Base-by-base conservation (phyloP, 1,284 basidiomycete species). In the Macrocystidia cucumis region DNA sequence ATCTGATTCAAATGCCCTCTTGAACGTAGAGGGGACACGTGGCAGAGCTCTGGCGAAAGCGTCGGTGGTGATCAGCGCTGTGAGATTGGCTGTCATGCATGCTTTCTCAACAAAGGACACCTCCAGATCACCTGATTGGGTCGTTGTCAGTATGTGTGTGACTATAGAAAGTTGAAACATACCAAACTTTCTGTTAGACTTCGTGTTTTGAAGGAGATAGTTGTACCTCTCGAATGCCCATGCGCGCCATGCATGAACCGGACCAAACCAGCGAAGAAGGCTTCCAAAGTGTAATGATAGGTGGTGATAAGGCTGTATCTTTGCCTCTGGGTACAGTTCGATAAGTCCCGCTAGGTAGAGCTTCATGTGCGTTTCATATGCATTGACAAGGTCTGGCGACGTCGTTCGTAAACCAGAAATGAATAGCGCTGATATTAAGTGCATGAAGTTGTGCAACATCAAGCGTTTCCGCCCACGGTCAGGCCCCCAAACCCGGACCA, bases 381-480 rank as follows among this genome's bases (percentile, higher is more conserved):
- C 20, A 2, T 37, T 13, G 11, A 38, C 37, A 11, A 36, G 34
- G 16, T 40, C 13, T 8, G 16, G 5, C 9, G 39, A 33, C 23
- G 32, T 45, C 13, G 20, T 2, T 14, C 37, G 31, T 25, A 8
- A 43, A 2, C 47, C 46, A 2, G 51, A 59, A 1, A 64, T 26
- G 18, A 54, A 52, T 13, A 59, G 47, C 2, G 63, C 60, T 7
- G 43, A 29, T 6, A 62, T 53, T 0, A 66, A 50, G 27, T 63
- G 44, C 43, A 66, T 48, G 39, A 59, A 67, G 36, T 65, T 66
- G 0, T 47, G 35, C 1, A 68, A 51, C 46, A 62, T 54, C 14
- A 37, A 33, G 14, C 44, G 35, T 27, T 53, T 37, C 9, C 45
- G n/a, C n/a, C n/a, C n/a, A 25, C 23, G 8, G 8, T 25, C 23